Base-by-base conservation (phyloP, 2,329 filamentous ascomycete species). In the Epichloe glyceriae region DNA sequence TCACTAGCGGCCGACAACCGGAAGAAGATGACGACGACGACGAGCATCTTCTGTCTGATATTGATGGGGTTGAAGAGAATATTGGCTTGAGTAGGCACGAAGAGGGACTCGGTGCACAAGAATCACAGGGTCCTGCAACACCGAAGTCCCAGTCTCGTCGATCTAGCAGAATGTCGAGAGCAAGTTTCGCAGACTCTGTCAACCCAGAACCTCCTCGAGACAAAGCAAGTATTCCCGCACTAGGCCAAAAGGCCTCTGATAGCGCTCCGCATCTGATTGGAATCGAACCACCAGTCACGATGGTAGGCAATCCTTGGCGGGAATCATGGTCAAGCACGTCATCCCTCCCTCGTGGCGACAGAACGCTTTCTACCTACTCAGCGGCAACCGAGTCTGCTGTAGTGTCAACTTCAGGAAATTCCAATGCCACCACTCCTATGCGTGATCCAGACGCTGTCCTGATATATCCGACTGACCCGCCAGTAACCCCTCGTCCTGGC, bases 1-100 rank as follows among this genome's bases (percentile, higher is more conserved):
- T 98, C 62, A 97, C 93, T 1, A 95, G 86, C 60, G 89, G 88
- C 50, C 78, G 90, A 57, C 72, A 78, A 47, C 70, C 22, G 7
- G 22, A 73, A 11, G 76, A 76, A 17, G 72, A 78, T n/a, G 75
- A 80, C 3, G 75, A 80, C 3, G 75, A 80, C 2, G 79, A 83
- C 17, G 62, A 69, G 17, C 75, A 79, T n/a, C 55, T 62, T 7
- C 58, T 79, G 15, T 76, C 70, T 3, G 78, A 82, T 41, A 69
- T 68, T 30, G 78, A 81, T 43, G 78, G 79, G 37, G 71, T 80
- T 15, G 80, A 84, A 55, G 82, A 83, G 57, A 80, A 77, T 12
- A 82, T 84, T 47, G 75, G 78, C 38, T 73, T 83, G 19, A 63
- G 67, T 1, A 67, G 78, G 41, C 82, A 85, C 61, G 67, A 69